These are phyloP conservation scores for Ascochyta rabiei DNA, from an alignment of 2,329 filamentous ascomycete species.

Conservation along the genomic window DNA sequence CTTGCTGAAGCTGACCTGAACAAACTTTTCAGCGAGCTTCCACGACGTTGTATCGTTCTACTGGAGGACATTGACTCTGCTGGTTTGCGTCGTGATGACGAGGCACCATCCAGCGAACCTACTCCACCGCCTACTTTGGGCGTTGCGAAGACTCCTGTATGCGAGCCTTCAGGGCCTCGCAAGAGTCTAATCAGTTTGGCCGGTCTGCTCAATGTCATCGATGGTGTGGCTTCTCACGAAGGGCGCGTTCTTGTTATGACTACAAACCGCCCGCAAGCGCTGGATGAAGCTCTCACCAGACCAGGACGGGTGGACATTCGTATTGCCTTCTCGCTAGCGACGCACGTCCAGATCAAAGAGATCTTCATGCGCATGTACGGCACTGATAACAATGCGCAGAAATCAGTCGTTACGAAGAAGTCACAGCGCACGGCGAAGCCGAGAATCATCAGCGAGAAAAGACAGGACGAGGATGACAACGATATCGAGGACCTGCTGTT, in stretches of 20 bases:
- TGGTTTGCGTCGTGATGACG: conserved; percentile 49
- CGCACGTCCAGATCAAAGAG: conserved; percentile 48
- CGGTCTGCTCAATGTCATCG: conserved; percentile 81
- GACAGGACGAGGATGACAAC: background rate
- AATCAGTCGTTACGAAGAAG: background rate
- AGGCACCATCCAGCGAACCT: conserved; percentile 11
- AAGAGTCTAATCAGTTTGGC: conserved; percentile 71
- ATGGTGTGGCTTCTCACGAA: conserved; percentile 80
- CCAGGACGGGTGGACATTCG: conserved; percentile 75
- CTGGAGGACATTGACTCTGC: conserved; percentile 58
- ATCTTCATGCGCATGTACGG: conserved; percentile 53
- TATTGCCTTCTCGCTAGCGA: conserved; percentile 62
- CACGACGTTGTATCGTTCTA: conserved; percentile 53
- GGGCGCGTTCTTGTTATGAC: conserved; percentile 83
- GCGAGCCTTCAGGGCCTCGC: conserved; percentile 1
- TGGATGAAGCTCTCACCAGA: conserved; percentile 75
- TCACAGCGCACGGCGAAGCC: background rate
- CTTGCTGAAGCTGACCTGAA: conserved; percentile 70
- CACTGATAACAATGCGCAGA: conserved; percentile 12
- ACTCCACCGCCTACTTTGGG: background rate
- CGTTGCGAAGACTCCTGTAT: background rate
- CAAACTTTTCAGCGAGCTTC: conserved; percentile 52
- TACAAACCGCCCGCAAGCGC: conserved; percentile 74
- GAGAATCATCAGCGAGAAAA: background rate
- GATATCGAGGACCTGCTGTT: conserved; percentile 17